Conservation (phyloP, 768 basidiomycete species). For the Scleroderma bovista region DNA sequence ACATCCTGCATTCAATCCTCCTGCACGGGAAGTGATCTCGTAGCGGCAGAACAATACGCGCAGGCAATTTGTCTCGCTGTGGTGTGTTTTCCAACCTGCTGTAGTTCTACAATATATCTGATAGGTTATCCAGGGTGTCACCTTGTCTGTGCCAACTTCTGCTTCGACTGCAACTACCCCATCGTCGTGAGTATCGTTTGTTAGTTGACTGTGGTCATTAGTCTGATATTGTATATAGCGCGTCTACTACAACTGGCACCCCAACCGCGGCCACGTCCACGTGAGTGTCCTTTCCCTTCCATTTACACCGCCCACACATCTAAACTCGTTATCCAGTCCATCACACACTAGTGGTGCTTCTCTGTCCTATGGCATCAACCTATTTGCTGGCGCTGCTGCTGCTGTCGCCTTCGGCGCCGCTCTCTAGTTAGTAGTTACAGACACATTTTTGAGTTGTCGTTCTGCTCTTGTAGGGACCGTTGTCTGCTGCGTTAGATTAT, state of each 20-base stretch:
- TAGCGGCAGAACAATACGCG: constrained; percentile 36
- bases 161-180: constrained; percentile 15
- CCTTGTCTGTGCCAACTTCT: constrained; percentile 33
- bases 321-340: background rate
- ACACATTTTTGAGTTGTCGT: background rate
- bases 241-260: too few species aligned
- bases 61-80: constrained; percentile 41
- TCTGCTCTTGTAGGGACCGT: background rate
- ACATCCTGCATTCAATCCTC: constrained; percentile 42
- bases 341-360: constrained; percentile 4
- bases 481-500: background rate
- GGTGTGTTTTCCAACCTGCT: constrained; percentile 32
- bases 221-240: background rate
- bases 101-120: background rate
- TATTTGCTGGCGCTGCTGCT: constrained; percentile 7
- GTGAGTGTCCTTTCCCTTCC: background rate
- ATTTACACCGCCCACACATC: background rate
- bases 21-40: constrained; percentile 47
- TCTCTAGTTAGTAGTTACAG: constrained; percentile 7
- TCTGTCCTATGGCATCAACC: constrained; percentile 4
- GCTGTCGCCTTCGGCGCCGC: constrained; percentile 9
- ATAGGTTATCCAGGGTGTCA: constrained; percentile 42
- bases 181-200: constrained; percentile 5
- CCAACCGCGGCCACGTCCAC: background rate
- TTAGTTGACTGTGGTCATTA: background rate